A percentile compares a stretch with the other conserved stretches of the same genome.
phyloP scores from a whole-genome alignment of 805 yeast species.

The Maudiozyma saulgeensis region DNA sequence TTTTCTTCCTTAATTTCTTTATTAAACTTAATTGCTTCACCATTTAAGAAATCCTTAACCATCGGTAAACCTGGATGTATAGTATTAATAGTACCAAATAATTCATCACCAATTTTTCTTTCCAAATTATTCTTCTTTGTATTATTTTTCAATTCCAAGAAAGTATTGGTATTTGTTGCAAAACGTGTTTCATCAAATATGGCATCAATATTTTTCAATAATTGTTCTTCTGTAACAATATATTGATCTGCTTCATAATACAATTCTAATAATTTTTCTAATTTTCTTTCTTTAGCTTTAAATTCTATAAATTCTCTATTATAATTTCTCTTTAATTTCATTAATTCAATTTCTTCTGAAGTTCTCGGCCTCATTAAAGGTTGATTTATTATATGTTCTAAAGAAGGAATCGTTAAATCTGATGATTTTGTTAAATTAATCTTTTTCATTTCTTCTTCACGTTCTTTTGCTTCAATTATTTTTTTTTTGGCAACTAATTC shows the following conservation, averaged over 20 bases:
- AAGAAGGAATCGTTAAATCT: constrained; percentile 67
- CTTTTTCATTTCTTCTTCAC: constrained; percentile 25
- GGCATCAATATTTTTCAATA: constrained; percentile 17
- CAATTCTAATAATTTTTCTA: constrained; percentile 52
- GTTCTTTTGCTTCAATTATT: constrained; percentile 29
- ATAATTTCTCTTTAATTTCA: constrained; percentile 51
- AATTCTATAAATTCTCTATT: constrained; percentile 55
- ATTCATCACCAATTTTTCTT: constrained; percentile 24
- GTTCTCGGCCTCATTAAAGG: constrained; percentile 70
- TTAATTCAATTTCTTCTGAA: constrained; percentile 49
- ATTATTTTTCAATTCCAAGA: constrained; percentile 2
- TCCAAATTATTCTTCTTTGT: constrained; percentile 10
- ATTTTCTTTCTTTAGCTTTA: constrained; percentile 41
- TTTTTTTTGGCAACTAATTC: constrained; percentile 28
- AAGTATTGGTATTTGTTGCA: background rate
- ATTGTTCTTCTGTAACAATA: constrained; percentile 67
- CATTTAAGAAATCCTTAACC: constrained; percentile 29
- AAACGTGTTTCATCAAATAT: constrained; percentile 16
- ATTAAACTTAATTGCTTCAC: constrained; percentile 26
- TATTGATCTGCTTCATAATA: constrained; percentile 62
- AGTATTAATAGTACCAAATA: constrained; percentile 31
- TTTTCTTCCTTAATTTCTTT: constrained; percentile 16
- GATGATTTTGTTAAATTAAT: constrained; percentile 21
- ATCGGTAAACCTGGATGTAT: constrained; percentile 29
- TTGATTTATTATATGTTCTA: constrained; percentile 55